These are phyloP conservation scores for Corchorus olitorius DNA, from an alignment of 345 rosid species.

Conservation along the genomic window DNA sequence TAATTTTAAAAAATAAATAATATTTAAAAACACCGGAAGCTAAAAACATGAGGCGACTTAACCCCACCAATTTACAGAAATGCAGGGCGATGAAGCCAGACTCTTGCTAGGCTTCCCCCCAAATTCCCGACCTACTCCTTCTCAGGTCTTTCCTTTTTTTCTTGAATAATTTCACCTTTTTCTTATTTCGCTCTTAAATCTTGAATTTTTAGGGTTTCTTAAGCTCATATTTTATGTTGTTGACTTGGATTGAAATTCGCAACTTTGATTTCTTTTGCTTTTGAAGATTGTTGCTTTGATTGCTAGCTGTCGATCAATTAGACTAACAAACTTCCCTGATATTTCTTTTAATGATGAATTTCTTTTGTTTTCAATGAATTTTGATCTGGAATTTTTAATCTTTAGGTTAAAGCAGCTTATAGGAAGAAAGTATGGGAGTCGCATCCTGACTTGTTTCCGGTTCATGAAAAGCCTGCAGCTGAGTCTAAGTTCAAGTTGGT, in stretches of 20 bases:
- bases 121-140: constrained; percentile 55
- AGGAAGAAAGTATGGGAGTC: constrained; percentile 83
- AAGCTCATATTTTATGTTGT: background rate
- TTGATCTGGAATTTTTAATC: background rate
- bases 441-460: constrained; percentile 86
- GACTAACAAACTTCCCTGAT: background rate
- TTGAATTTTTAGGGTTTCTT: constrained; percentile 18
- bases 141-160: constrained; percentile 47
- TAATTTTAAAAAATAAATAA: background rate
- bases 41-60: background rate
- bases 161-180: background rate
- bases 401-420: constrained; percentile 82
- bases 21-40: background rate
- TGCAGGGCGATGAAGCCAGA: constrained; percentile 83
- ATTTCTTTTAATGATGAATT: background rate
- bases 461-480: constrained; percentile 58
- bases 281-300: background rate
- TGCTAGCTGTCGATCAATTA: background rate
- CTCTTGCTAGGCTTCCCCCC: constrained; percentile 74
- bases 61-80: constrained; percentile 27
- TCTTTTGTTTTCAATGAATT: background rate
- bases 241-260: constrained; percentile 9
- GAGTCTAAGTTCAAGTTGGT: constrained; percentile 86
- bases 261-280: constrained; percentile 14
- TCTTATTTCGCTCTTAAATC: background rate